These are phyloP conservation scores for Saturnispora kantuleensis DNA, from an alignment of 805 yeast species.

Conservation along the genomic window DNA sequence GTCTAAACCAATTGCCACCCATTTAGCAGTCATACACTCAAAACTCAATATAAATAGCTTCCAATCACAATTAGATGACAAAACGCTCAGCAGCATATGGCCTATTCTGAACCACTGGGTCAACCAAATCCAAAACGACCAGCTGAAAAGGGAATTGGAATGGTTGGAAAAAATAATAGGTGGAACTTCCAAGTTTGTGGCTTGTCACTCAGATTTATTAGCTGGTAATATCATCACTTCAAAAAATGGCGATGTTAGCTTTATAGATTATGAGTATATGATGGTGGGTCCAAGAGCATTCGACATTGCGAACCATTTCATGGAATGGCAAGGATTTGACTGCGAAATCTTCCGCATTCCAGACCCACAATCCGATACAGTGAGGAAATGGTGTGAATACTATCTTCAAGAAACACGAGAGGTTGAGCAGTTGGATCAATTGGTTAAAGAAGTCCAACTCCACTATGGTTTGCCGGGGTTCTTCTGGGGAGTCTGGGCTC, in stretches of 20 bases:
- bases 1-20: slow-evolving; percentile 45
- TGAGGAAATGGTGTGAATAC: slow-evolving; percentile 48
- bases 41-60: slow-evolving; percentile 12
- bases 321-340: slow-evolving; percentile 77
- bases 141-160: slow-evolving; percentile 39
- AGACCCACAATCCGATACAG: slow-evolving; percentile 26
- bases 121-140: slow-evolving; percentile 39
- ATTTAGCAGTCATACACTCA: slow-evolving; percentile 63
- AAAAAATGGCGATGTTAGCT: slow-evolving; percentile 35
- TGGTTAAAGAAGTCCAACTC: slow-evolving; percentile 45
- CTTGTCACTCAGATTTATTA: slow-evolving; percentile 62
- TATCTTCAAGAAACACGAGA: slow-evolving; percentile 32
- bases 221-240: slow-evolving; percentile 55
- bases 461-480: slow-evolving; percentile 77
- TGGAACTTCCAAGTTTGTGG: slow-evolving; percentile 42
- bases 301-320: slow-evolving; percentile 65
- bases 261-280: slow-evolving; percentile 68
- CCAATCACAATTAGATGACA: not conserved
- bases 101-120: slow-evolving; percentile 54
- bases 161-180: slow-evolving; percentile 42
- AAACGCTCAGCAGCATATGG: slow-evolving; percentile 38
- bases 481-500: slow-evolving; percentile 82
- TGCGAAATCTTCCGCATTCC: slow-evolving; percentile 58
- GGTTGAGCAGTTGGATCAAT: slow-evolving; percentile 24
- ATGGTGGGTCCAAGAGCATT: slow-evolving; percentile 64